Evolutionary conservation across 2,329 filamentous ascomycete species (phyloP), one percentile per base, ranked within the genome.

Genomic region (Fusarium sp.): DNA sequence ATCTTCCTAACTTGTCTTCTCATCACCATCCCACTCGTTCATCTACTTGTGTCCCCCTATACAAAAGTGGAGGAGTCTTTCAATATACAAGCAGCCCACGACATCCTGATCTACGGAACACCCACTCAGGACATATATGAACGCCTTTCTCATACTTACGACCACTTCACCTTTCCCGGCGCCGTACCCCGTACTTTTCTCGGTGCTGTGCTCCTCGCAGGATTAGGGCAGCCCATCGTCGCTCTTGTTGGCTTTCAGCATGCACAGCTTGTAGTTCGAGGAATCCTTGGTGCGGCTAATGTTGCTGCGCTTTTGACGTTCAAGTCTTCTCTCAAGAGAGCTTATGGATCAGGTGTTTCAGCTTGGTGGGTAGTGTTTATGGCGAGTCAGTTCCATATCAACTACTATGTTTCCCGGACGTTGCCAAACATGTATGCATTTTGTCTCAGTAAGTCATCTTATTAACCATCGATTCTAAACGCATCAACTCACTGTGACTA

Each of bases 1-100:
- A 19, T 71, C 21, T 38, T 73, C 43, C 66, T 80, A 50, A 69
- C 73, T 35, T 60, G 72, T 30, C 72, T 82, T 49, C 79, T 84
- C 67, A 78, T 91, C 72, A 82, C 91, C 56, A 85, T 95, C 65
- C 92, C 93, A 3, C 81, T 86, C 5, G 62, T 93, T 61, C 94
- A 97, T 82, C 89, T 97, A 62, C 79, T 90, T 69, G 81, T 91
- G 30, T 90, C 95, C 16, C 96, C 96, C 2, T 96, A 97, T 85
- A 98, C 95, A 64, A 99, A 99, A 82, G 96, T 99, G 67, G 96
- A 99, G 82, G 96, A 99, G 83, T 98, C 96, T 1, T 98, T 99
- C 88, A 97, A 97, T 81, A 90, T 98, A 66, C 96, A 99, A 82
- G 96, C 96, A 10, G 89, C 91, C 6, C 96, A 98, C 82, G 96